phyloP scores from a whole-genome alignment of 2,329 filamentous ascomycete genomes.

The Pestalotiopsis sp. region DNA sequence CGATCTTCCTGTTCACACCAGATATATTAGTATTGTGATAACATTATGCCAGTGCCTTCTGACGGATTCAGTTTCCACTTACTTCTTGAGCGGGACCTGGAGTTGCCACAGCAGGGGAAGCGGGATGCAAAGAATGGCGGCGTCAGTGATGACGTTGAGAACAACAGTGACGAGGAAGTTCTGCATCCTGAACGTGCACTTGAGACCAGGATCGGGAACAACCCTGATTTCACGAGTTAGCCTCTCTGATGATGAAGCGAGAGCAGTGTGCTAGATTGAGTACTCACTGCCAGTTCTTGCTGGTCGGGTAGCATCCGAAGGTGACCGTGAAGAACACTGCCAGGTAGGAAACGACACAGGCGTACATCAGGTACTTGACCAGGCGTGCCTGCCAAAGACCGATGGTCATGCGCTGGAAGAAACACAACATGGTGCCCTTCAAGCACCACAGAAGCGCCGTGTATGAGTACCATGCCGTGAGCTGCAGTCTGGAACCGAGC shows the following conservation, averaged over 20 bases:
- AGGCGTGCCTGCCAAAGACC: constrained; percentile 14
- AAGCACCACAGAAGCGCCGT: constrained; percentile 38
- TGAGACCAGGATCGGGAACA: constrained; percentile 14
- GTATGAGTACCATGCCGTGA: constrained; percentile 43
- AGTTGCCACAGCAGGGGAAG: constrained; percentile 15
- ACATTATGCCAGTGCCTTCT: background rate
- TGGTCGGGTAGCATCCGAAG: constrained; percentile 14
- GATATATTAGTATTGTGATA: background rate
- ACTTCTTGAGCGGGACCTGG: constrained; percentile 15
- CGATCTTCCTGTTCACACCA: constrained; percentile 10
- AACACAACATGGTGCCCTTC: constrained; percentile 32
- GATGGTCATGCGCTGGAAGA: constrained; percentile 31
- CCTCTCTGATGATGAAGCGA: background rate
- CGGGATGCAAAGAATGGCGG: constrained; percentile 15
- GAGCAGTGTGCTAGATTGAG: background rate
- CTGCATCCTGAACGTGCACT: constrained; percentile 23
- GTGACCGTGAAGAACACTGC: constrained; percentile 14
- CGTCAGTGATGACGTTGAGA: constrained; percentile 18
- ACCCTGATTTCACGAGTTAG: constrained; percentile 7
- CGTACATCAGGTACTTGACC: constrained; percentile 10
- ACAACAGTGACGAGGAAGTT: constrained; percentile 24
- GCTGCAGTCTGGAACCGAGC: constrained; percentile 38
- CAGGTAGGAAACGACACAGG: constrained; percentile 11
- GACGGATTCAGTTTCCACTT: background rate
- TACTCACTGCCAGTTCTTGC: constrained; percentile 14